phyloP scores from a whole-genome alignment of 2,329 filamentous ascomycete genomes.

The Chalaropsis ovoidea region DNA sequence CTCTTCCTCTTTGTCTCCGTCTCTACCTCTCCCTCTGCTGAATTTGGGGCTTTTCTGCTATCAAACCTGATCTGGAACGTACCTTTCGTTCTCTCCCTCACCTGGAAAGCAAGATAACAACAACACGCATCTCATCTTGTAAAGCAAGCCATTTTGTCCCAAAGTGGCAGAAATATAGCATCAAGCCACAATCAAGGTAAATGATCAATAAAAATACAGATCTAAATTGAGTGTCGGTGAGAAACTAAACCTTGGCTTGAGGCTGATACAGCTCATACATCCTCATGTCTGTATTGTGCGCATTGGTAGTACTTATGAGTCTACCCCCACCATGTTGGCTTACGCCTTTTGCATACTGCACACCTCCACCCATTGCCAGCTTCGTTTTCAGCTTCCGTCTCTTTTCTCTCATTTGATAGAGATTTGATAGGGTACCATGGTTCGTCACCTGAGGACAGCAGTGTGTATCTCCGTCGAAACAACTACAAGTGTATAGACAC shows the following conservation, averaged over 20 bases:
- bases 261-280: neutral
- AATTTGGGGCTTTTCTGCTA: neutral
- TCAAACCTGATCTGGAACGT: neutral
- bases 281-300: neutral
- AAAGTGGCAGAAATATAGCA: neutral
- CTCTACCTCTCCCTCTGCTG: neutral
- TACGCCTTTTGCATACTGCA: neutral
- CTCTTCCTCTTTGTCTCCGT: neutral
- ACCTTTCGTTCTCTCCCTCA: neutral
- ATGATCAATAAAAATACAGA: neutral
- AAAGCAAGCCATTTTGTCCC: neutral
- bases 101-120: neutral
- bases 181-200: slow-evolving; percentile 7
- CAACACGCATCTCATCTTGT: neutral
- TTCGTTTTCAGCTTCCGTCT: neutral
- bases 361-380: neutral
- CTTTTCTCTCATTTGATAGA: neutral
- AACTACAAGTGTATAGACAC: too few species aligned
- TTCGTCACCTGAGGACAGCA: too few species aligned
- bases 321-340: neutral
- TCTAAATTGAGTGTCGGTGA: neutral
- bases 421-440: neutral
- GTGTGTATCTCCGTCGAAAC: too few species aligned
- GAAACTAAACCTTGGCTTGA: neutral
- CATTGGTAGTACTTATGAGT: neutral